Evolutionary conservation across 2,329 filamentous ascomycete genomes (phyloP).

Genomic region (Sarocladiaceae sp.): DNA sequence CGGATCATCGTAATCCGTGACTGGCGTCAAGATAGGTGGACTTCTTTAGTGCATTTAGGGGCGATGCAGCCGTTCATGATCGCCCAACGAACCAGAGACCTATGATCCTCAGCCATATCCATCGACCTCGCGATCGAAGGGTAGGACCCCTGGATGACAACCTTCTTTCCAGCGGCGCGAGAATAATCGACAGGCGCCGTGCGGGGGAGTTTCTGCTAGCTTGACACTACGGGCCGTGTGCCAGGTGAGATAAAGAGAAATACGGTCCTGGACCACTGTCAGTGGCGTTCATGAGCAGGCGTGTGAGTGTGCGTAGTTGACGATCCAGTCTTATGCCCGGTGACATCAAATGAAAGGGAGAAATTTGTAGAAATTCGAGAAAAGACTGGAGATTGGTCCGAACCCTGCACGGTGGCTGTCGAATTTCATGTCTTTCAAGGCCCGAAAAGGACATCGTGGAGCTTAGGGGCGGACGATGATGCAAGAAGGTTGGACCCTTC

Average conservation of each 20-base stretch:
- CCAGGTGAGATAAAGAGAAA: neutral
- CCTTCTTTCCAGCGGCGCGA: neutral
- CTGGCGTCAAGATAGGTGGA: too few relatives aligned
- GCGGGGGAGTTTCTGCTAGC: neutral
- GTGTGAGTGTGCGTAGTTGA: neutral
- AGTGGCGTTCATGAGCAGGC: neutral
- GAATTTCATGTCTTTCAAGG: neutral
- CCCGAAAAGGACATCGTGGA: neutral
- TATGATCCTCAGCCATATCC: neutral
- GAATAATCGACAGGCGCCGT: neutral
- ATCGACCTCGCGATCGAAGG: neutral
- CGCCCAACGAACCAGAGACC: neutral
- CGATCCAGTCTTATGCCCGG: neutral
- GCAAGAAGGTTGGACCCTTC: conserved; percentile 9
- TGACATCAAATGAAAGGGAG: neutral
- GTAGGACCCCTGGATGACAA: neutral
- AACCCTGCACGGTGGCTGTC: neutral
- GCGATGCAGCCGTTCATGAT: neutral
- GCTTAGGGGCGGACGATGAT: neutral
- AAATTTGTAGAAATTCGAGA: neutral
- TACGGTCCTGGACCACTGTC: neutral
- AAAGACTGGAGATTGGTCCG: neutral
- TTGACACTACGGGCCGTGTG: neutral
- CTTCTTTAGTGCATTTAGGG: neutral
- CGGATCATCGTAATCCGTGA: neutral